Base-by-base conservation (phyloP, 345 rosid genomes). In the Citrus mangshanensis region DNA sequence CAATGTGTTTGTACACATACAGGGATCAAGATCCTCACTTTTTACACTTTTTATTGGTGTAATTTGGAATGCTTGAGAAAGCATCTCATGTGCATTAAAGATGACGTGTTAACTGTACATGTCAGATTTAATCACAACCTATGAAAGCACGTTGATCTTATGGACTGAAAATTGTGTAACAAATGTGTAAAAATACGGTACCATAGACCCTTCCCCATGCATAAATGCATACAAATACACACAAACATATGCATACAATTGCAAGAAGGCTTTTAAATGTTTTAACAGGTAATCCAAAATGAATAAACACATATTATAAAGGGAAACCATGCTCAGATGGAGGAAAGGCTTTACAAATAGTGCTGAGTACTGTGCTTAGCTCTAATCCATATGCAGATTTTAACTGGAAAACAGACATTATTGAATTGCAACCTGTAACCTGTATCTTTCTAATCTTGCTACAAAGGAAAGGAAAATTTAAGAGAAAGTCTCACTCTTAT, bases 401-500 rank as follows among this genome's bases (percentile, higher is more conserved):
- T 60, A 27, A 75, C 56, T n/a, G 37, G 40, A 46, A 74, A 72
- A 38, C 59, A 64, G 38, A 21, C 42, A 10, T 25, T 42, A 19
- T 61, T 49, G 7, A 38, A 37, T 32, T 56, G 68, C 6, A 63
- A 46, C 8, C 46, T 75, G 67, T 30, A 56, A 66, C 0, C 42
- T 34, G 27, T 37, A 46, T 75, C 76, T 60, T 78, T 67, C 37
- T 56, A 79, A 73, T 38, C 70, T 59, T 54, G 24, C 69, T 75
- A 58, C 72, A 14, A 8, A 62, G 72, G 61, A 73, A 77, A 77
- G 35, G 42, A 72, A 16, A 78, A 73, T 38, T 38, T 54, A 34
- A 71, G 77, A 64, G 83, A 74, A 81, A 85, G 74, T 75, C 98
- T 93, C 84, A 96, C 99, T 78, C 99, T 81, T 83, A 96, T 94